Evolutionary conservation across 2,329 filamentous ascomycete species (phyloP), one percentile per base, ranked within the genome.

Genomic region (Tolypocladium guangdongense): DNA sequence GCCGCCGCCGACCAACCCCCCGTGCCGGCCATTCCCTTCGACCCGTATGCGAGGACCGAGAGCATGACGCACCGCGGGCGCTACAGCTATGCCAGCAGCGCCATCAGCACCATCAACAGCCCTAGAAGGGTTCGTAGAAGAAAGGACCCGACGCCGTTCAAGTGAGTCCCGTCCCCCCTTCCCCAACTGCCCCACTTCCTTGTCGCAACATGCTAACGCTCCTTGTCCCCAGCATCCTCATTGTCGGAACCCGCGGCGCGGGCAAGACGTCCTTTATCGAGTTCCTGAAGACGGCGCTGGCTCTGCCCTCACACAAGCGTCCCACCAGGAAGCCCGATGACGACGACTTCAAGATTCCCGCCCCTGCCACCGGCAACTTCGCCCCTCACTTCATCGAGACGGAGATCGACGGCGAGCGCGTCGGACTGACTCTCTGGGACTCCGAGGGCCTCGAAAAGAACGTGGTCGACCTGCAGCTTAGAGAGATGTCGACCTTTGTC

Each of bases 231-330:
- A 97, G 92, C 69, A 84, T 99, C 61, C 82, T 99, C 55, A 85
- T 99, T 56, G 83, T 97, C 63, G 93, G 93, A 56, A 87, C 90
- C 50, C 85, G 88, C 55, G 87, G 86, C 68, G 86, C 89, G 8
- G 93, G 93, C 68, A 99, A 99, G 75, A 95, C 91, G 0, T 96
- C 90, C 1, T 96, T 99, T 71, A 86, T 99, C 65, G 89, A 96
- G 60, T 97, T 99, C 66, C 83, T 99, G 61, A 90, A 90, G 72
- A 88, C 84, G 50, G 87, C 92, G 1, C 79, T 97, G 52, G 87
- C 88, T 20, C 77, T 93, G 52, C 89, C 90, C n/a, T 72, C 84
- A 8, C 88, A 87, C 71, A 95, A 95, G 73, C 83, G 86, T 56
- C 68, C 74, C 56, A 80, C 74, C 57, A 80, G 76, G 62, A 74